Evolutionary conservation across 352 stramenopile species (phyloP), one percentile per base, ranked within the genome.

Genomic region (Globisporangium paroecandrum): DNA sequence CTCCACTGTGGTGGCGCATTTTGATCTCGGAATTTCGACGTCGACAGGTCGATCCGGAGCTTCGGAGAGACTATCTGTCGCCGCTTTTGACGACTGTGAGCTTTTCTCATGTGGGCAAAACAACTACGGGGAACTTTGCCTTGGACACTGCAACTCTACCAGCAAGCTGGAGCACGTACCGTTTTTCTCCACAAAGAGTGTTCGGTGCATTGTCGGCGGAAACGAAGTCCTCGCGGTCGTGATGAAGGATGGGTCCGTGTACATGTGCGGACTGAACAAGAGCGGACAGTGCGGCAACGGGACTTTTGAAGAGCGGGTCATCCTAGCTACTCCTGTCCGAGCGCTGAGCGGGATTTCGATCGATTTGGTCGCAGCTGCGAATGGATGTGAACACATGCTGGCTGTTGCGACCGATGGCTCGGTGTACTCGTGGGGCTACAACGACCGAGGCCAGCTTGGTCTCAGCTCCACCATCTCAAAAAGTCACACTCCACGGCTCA

Each of bases 71-170:
- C 62, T 41, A 68, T 29, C 69, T 34, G 70, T 47, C 13, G 25
- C 66, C 4, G 80, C 76, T 58, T 95, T 83, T 65, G 88, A 94
- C n/a, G 85, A 94, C 66, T 93, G 87, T 27, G 85, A 96, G 43
- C 69, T 96, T 4, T 96, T 95, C 70, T 93, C 89, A 0, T 96
- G 87, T 36, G 89, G 89, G 0, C 89, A 96, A 75, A 96, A 96
- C 70, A 96, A 95, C 66, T 96, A 96, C 62, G 89, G 89, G 10
- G 89, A 96, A 60, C 72, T 96, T 4, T 93, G 87, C 47, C 75
- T 95, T 22, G 89, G 89, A 0, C 86, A 96, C 58, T 96, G 88
- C 69, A 94, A 96, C 64, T 93, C 87, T 0, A 93, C 88, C 1
- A 94, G 80, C 57, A 94, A 96, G 36, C 71, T 96, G 20, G 88